A percentile compares a stretch with the other conserved stretches of the same genome.
Evolutionary conservation across 1,139 yeast species (phyloP).

Genomic region (Candida tunisiensis): DNA sequence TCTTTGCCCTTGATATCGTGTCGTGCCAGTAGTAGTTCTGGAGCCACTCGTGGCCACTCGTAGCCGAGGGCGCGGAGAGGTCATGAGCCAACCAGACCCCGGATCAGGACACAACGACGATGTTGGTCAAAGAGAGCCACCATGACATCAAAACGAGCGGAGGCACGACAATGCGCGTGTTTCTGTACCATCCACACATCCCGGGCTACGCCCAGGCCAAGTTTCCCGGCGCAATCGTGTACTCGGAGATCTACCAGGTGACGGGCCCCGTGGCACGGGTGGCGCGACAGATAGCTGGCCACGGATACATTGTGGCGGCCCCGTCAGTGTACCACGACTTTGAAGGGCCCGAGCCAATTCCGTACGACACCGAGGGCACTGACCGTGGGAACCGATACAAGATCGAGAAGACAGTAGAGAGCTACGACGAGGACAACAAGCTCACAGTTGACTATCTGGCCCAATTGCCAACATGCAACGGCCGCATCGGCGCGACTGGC

Average conservation of each 20-base stretch:
- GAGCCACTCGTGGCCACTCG: too few relatives aligned
- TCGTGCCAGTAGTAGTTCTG: too few relatives aligned
- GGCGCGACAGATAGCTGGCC: conserved; percentile 65
- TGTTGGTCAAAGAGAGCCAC: conserved; percentile 54
- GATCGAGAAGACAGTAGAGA: conserved; percentile 44
- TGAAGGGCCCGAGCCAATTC: conserved; percentile 41
- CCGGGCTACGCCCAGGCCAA: conserved; percentile 58
- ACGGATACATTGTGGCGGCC: conserved; percentile 62
- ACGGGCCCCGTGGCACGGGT: conserved; percentile 59
- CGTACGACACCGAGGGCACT: conserved; percentile 59
- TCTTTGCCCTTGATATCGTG: too few relatives aligned
- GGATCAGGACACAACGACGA: conserved; percentile 10
- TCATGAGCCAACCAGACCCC: too few relatives aligned
- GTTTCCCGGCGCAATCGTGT: conserved; percentile 68
- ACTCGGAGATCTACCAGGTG: conserved; percentile 60
- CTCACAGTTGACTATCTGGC: conserved; percentile 47
- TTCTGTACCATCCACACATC: conserved; percentile 49
- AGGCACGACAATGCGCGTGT: conserved; percentile 54
- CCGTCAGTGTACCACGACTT: conserved; percentile 73
- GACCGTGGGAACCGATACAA: conserved; percentile 59
- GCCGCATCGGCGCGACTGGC: conserved; percentile 67
- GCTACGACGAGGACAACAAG: conserved; percentile 62
- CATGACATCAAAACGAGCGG: conserved; percentile 50
- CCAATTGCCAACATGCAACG: conserved; percentile 46
- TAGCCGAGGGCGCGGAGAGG: too few relatives aligned